These are phyloP conservation scores for Suhomyces faveliae DNA, from an alignment of 805 yeast species.

Conservation along the genomic window DNA sequence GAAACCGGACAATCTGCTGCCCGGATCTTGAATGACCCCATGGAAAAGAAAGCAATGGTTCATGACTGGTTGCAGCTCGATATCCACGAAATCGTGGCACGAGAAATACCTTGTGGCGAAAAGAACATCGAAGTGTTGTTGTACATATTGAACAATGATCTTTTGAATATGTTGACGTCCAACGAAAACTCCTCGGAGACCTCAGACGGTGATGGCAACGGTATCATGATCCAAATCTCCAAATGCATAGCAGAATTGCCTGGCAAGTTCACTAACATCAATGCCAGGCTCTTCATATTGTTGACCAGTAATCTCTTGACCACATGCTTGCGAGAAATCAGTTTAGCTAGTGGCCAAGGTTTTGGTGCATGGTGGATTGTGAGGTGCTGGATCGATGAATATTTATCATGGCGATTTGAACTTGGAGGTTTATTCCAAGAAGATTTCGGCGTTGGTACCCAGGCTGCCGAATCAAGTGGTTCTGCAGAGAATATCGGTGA, in stretches of 20 bases:
- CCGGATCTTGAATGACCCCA: conserved; percentile 41
- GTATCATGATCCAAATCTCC: conserved; percentile 16
- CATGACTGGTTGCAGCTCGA: conserved; percentile 60
- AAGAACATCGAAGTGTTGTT: conserved; percentile 29
- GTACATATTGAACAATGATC: conserved; percentile 34
- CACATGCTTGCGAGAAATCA: conserved; percentile 59
- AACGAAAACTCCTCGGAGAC: background rate
- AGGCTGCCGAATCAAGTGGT: background rate
- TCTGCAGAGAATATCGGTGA: background rate
- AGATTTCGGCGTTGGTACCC: conserved; percentile 16
- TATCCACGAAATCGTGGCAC: conserved; percentile 40
- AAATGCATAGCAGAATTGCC: conserved; percentile 43
- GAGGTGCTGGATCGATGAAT: conserved; percentile 75
- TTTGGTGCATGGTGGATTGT: conserved; percentile 77
- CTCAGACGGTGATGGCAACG: background rate
- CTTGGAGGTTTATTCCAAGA: conserved; percentile 51
- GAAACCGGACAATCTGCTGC: conserved; percentile 53
- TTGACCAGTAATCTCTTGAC: conserved; percentile 55
- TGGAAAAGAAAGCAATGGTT: conserved; percentile 50
- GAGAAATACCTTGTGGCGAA: conserved; percentile 52
- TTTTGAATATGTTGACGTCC: conserved; percentile 8
- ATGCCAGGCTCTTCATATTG: conserved; percentile 56
- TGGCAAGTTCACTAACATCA: conserved; percentile 44
- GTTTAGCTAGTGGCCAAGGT: conserved; percentile 54
- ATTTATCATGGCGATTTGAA: conserved; percentile 65